A percentile compares a stretch with the other conserved stretches of the same genome.
These are phyloP conservation scores for Phaeosphaeriaceae sp. DNA, from an alignment of 2,329 filamentous ascomycete genomes.

Conservation along the genomic window DNA sequence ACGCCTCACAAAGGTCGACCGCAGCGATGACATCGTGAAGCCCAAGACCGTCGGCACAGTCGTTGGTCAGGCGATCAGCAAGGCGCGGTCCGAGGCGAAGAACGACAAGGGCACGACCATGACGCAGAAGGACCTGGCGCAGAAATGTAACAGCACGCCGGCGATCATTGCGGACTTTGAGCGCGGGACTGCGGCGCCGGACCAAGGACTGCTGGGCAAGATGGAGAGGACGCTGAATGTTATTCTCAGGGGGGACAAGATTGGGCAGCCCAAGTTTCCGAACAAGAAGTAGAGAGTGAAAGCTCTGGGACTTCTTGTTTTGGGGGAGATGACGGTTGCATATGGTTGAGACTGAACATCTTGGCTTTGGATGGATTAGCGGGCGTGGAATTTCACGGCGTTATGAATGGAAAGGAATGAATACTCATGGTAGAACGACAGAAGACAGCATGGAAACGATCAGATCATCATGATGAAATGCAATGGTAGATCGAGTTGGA, in stretches of 20 bases:
- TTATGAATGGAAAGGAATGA: slow-evolving; percentile 3
- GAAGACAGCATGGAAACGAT: neutral
- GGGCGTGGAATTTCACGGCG: slow-evolving; percentile 10
- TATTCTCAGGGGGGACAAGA: slow-evolving; percentile 84
- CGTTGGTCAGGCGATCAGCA: slow-evolving; percentile 83
- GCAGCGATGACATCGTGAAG: slow-evolving; percentile 96
- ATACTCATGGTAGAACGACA: neutral
- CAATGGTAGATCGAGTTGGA: neutral
- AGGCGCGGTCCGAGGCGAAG: slow-evolving; percentile 79
- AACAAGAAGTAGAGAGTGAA: slow-evolving; percentile 67
- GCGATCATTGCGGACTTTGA: slow-evolving; percentile 85
- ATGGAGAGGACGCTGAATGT: slow-evolving; percentile 90
- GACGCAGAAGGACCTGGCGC: slow-evolving; percentile 89
- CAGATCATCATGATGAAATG: neutral
- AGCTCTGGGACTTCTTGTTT: neutral
- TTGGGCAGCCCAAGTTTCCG: slow-evolving; percentile 82
- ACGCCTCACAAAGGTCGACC: slow-evolving; percentile 96
- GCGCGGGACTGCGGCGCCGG: slow-evolving; percentile 77
- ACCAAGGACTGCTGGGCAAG: slow-evolving; percentile 79
- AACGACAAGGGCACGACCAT: slow-evolving; percentile 76
- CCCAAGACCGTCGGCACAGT: slow-evolving; percentile 82
- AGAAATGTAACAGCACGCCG: slow-evolving; percentile 87
- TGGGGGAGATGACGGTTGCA: neutral
- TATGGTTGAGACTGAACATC: neutral
- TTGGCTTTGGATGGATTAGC: slow-evolving; percentile 9